Evolutionary conservation across 306 rosid genomes (phyloP).

Genomic region (Medicago truncatula): DNA sequence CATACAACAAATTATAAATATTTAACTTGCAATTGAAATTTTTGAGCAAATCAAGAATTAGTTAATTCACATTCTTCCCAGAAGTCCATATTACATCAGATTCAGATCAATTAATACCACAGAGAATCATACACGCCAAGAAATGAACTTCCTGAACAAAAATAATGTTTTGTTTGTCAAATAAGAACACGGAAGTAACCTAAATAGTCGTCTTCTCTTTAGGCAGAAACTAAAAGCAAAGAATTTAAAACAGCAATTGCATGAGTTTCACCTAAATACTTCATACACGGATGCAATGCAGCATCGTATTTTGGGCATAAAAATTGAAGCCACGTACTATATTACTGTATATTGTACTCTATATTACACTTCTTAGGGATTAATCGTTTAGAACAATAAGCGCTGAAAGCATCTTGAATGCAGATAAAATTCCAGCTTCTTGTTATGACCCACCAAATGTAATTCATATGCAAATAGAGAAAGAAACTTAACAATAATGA

Average conservation of each 20-base stretch:
- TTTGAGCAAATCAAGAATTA: no score
- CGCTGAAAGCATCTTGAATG: background rate
- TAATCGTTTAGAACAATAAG: background rate
- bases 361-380: background rate
- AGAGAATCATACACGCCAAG: no score
- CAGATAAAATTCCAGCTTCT: background rate
- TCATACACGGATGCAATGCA: background rate
- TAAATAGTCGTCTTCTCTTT: background rate
- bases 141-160: no score
- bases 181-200: background rate
- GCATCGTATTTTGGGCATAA: background rate
- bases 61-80: no score
- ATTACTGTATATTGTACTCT: background rate
- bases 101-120: no score
- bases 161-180: no score
- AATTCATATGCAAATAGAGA: background rate
- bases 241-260: background rate
- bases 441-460: background rate
- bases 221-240: conserved; percentile 7
- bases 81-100: no score
- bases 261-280: background rate
- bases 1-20: no score
- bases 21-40: no score
- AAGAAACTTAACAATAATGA: no score
- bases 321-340: background rate